Percentiles rank a stretch among this genome's conserved stretches.
Conservation (phyloP, 176 grass and related monocot species). For the Oryza glumipatula region DNA sequence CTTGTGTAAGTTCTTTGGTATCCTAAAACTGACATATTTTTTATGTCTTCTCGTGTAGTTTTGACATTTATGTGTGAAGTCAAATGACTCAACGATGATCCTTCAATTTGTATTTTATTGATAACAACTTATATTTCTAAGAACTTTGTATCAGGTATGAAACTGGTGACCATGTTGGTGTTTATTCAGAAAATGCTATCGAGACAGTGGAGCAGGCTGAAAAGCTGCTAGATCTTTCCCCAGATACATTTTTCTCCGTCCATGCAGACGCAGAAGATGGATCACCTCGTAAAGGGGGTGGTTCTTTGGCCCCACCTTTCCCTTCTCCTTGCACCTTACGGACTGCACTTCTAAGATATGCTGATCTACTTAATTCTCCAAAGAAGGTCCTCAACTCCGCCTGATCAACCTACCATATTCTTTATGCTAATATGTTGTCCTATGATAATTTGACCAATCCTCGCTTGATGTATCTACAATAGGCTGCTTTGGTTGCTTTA, state of each 20-base stretch:
- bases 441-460: constrained; percentile 26
- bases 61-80: not conserved
- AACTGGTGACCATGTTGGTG: constrained; percentile 93
- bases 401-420: not conserved
- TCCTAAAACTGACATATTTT: not conserved
- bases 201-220: constrained; percentile 73
- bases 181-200: constrained; percentile 74
- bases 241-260: constrained; percentile 77
- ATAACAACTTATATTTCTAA: constrained; percentile 9
- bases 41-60: not conserved
- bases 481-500: constrained; percentile 87
- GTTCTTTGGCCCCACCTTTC: constrained; percentile 84
- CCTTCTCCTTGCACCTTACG: constrained; percentile 79
- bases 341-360: constrained; percentile 75
- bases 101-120: not conserved
- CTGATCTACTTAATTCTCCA: constrained; percentile 78
- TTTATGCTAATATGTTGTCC: constrained; percentile 19
- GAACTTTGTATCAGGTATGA: constrained; percentile 67
- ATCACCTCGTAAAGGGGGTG: constrained; percentile 57
- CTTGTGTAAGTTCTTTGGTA: constrained; percentile 62
- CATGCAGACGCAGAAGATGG: constrained; percentile 83
- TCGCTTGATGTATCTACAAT: constrained; percentile 17
- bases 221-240: constrained; percentile 61
- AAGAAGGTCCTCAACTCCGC: constrained; percentile 65
- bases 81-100: not conserved